Evolutionary conservation across 768 basidiomycete species (phyloP).

Genomic region (Tricholoma flavovirens): DNA sequence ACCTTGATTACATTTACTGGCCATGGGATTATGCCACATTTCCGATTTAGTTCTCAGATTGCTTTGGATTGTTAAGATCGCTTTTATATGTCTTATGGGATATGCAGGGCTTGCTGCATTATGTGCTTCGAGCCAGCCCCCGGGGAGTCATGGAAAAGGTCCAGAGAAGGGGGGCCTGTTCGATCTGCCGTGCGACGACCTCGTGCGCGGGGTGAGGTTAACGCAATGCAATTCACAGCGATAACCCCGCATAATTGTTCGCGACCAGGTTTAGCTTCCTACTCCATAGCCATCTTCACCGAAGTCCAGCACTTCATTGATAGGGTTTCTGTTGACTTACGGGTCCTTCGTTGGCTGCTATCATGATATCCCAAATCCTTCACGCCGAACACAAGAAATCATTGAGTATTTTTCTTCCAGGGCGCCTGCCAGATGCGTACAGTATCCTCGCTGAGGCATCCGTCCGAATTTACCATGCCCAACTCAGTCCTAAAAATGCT

Average conservation of each 20-base stretch:
- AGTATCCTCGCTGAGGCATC: slow-evolving; percentile 47
- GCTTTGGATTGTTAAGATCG: no score
- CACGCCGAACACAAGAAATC: slow-evolving; percentile 9
- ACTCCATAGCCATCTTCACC: slow-evolving; percentile 5
- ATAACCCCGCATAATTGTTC: slow-evolving; percentile 7
- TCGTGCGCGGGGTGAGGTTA: slow-evolving; percentile 14
- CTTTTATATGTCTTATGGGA: not conserved
- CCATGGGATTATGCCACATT: not conserved
- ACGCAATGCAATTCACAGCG: slow-evolving; percentile 11
- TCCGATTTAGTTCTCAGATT: not conserved
- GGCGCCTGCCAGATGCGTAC: slow-evolving; percentile 24
- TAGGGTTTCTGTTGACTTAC: not conserved
- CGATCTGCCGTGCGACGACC: slow-evolving; percentile 5
- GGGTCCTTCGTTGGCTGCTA: not conserved
- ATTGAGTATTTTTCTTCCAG: slow-evolving; percentile 7
- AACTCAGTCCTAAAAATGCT: slow-evolving; percentile 37
- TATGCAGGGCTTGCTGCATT: not conserved
- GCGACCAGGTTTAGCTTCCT: slow-evolving; percentile 10
- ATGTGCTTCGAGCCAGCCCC: not conserved
- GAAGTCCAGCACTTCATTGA: not conserved
- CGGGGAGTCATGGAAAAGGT: not conserved
- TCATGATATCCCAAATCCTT: slow-evolving; percentile 14
- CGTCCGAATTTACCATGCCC: slow-evolving; percentile 59
- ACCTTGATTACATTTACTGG: not conserved
- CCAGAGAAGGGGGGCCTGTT: not conserved